These are phyloP conservation scores for Tetrahymena elliotti DNA, from an alignment of 73 alveolate species.

Conservation along the genomic window DNA sequence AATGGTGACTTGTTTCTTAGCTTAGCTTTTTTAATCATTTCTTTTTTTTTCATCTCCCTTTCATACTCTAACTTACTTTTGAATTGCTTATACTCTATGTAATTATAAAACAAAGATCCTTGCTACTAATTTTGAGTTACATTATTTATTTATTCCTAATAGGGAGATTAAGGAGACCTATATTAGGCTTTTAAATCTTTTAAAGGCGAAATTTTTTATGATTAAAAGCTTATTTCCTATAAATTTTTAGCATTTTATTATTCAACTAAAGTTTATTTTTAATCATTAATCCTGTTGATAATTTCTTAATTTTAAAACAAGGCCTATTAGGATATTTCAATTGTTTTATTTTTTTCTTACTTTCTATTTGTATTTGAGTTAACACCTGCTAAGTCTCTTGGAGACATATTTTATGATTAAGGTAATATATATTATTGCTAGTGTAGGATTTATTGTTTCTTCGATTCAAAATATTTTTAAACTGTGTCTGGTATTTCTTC, in stretches of 20 bases:
- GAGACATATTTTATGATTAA: background rate
- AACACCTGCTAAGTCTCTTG: background rate
- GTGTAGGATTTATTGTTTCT: background rate
- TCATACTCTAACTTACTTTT: background rate
- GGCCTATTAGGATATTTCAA: background rate
- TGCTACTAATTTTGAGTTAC: background rate
- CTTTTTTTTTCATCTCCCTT: background rate
- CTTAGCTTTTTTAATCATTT: background rate
- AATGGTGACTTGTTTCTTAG: background rate
- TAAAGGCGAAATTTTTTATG: background rate
- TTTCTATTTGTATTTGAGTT: background rate
- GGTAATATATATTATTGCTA: background rate
- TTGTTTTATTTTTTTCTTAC: background rate
- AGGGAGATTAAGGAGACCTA: background rate
- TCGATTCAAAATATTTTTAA: background rate
- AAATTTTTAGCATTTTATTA: background rate
- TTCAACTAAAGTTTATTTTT: background rate
- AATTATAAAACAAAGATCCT: background rate
- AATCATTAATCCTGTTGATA: background rate
- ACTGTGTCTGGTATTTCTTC: background rate
- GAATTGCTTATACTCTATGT: background rate
- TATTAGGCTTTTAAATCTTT: background rate
- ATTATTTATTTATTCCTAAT: background rate
- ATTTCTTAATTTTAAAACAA: background rate
- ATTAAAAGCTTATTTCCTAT: background rate